Base-by-base conservation (phyloP, 768 basidiomycete genomes). In the Gautieria morchelliformis region DNA sequence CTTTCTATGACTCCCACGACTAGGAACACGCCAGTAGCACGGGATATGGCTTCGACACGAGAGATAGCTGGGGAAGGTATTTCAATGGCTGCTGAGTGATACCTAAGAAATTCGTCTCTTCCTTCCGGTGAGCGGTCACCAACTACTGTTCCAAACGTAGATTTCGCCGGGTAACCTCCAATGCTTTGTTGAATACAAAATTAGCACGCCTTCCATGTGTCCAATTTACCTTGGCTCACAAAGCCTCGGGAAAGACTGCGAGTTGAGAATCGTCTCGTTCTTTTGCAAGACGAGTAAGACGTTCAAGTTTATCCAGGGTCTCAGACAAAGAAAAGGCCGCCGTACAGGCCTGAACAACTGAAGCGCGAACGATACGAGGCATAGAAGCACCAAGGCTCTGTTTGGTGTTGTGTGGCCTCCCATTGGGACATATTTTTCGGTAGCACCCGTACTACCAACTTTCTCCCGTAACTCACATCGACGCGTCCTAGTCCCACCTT, bases 1-100 rank as follows among this genome's bases (percentile, higher is more conserved):
- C 75, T 73, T 63, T 85, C 84, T 51, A 85, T 76, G 15, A 82
- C 72, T 1, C 83, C 83, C 27, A 81, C 72, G 52, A 84, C 79
- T 35, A 85, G 67, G 62, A 82, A 82, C 14, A 84, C 74, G 10
- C 68, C 73, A 1, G 73, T 72, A 32, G 75, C 75, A 52, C 68
- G 72, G 58, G 78, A 75, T 59, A 84, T 72, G 7, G 64, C 62
- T 59, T 81, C 81, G 14, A 85, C 72, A 2, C 71, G 70, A 22
- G 71, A 63, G 41, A 78, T 70, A 0, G 79, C 70, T 9, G 76
- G 69, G 2, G 80, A 82, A 0, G 82, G 81, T 48, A 85, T 70
- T 15, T 78, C 75, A 54, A 85, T 76, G 6, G 83, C 82, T 12
- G 78, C 76, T 3, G 70, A 66, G 57, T 78, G 64, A 64, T 84